Evolutionary conservation across 129 eudicot genomes (phyloP), one percentile per base, ranked within the genome.

Genomic region (Ambrosia artemisiifolia): DNA sequence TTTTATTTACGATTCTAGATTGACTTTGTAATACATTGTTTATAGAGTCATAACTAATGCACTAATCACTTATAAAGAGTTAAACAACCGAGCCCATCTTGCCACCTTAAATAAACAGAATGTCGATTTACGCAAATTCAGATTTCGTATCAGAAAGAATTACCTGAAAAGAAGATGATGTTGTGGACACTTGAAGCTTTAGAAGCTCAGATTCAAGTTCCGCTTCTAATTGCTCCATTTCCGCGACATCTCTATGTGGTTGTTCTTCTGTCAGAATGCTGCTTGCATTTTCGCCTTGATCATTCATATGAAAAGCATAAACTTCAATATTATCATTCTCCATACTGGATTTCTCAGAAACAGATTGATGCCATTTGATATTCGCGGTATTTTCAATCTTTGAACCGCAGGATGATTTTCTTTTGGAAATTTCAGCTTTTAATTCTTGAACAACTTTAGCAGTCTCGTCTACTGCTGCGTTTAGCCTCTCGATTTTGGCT

Each of bases 171-270:
- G 24, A 36, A 67, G 79, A 69, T 65, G 72, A 61, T 1, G 59
- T 11, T 36, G 77, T 54, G 54, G 83, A 61, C 73, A 75, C 80
- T 36, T 84, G 95, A 79, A 93, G 95, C 75, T 93, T 93, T 65
- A 81, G 83, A 2, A 93, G 85, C 64, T 93, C 98, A n/a, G 82
- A 77, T 63, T 89, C 88, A 14, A 93, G 88, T 79, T 89, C 96
- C 3, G 90, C 95, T 79, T 89, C 95, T 55, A 93, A 73, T 72
- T 78, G 90, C 79, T 85, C 89, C 92, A 93, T 87, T 80, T 85
- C 97, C 71, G 59, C 2, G 14, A 62, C 72, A 62, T 85, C 88
- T 62, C 77, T 83, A 34, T 75, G 86, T 18, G 72, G 86, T 43
- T n/a, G n/a, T n/a, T 85, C 91, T 70, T 86, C 91, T 1, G 83